phyloP scores from a whole-genome alignment of 2,329 filamentous ascomycete species.

The Leptographium procerum region DNA sequence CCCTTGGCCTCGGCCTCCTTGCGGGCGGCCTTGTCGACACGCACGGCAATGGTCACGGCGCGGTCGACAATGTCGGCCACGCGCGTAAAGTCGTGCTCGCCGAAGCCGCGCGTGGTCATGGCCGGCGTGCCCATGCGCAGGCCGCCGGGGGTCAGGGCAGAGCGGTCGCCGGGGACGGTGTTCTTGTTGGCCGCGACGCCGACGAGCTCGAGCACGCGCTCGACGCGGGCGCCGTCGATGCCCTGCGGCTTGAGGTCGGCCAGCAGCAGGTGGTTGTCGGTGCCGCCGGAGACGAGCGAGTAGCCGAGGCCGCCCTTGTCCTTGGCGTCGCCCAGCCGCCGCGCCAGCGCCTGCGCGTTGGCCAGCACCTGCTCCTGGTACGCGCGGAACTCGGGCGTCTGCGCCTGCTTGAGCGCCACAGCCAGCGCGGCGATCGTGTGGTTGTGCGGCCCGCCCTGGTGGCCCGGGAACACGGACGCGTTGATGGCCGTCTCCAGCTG shows the following conservation, averaged over 20 bases:
- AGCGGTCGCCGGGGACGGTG: slow-evolving; percentile 90
- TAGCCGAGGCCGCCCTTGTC: slow-evolving; percentile 71
- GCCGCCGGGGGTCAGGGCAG: slow-evolving; percentile 84
- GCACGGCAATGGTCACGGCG: slow-evolving; percentile 66
- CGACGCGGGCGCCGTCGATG: slow-evolving; percentile 81
- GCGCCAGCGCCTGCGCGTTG: slow-evolving; percentile 81
- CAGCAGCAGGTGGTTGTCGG: slow-evolving; percentile 93
- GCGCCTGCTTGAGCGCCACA: slow-evolving; percentile 89
- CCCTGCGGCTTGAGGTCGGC: slow-evolving; percentile 80
- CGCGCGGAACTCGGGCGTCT: slow-evolving; percentile 76
- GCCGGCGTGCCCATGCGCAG: slow-evolving; percentile 90
- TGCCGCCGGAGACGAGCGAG: slow-evolving; percentile 84
- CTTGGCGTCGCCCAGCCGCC: slow-evolving; percentile 53
- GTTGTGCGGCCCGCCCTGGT: slow-evolving; percentile 97
- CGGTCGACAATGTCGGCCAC: slow-evolving; percentile 80
- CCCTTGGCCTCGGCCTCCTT: slow-evolving; percentile 56
- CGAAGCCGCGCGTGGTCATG: slow-evolving; percentile 95
- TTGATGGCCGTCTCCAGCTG: slow-evolving; percentile 92
- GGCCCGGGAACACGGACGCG: slow-evolving; percentile 90
- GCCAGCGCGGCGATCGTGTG: slow-evolving; percentile 95
- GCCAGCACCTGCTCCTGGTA: slow-evolving; percentile 86
- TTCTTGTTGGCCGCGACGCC: slow-evolving; percentile 99
- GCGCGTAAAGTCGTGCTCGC: slow-evolving; percentile 73
- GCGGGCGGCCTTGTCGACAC: slow-evolving; percentile 61
- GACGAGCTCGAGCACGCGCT: slow-evolving; percentile 81